Evolutionary conservation across 352 stramenopile genomes (phyloP).

Genomic region (Blastocystis sp.): DNA sequence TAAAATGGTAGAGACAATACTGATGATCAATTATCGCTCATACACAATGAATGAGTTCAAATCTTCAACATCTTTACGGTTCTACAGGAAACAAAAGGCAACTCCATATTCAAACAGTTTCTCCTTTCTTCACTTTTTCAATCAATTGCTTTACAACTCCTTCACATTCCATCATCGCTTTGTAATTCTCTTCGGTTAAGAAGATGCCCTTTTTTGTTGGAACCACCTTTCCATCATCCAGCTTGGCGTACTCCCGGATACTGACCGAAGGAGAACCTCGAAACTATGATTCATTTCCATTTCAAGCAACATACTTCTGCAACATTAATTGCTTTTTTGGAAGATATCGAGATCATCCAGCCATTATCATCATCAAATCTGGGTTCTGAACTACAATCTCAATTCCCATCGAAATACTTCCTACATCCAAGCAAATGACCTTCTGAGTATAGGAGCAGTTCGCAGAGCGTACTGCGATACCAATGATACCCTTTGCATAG

Average conservation of each 20-base stretch:
- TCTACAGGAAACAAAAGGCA: background rate
- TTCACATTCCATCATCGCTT: constrained; percentile 51
- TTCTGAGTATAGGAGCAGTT: background rate
- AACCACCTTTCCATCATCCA: constrained; percentile 16
- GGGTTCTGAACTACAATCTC: constrained; percentile 19
- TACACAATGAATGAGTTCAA: background rate
- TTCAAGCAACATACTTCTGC: background rate
- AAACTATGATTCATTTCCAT: background rate
- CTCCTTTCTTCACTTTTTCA: constrained; percentile 50
- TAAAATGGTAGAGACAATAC: background rate
- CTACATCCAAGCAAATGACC: constrained; percentile 54
- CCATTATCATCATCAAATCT: constrained; percentile 50
- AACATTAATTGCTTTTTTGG: constrained; percentile 23
- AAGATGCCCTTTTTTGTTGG: constrained; percentile 60
- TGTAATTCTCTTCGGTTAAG: constrained; percentile 53
- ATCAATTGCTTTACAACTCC: constrained; percentile 36
- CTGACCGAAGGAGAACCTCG: constrained; percentile 35
- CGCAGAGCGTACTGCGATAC: background rate
- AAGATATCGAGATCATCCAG: constrained; percentile 53
- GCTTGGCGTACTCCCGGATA: constrained; percentile 42
- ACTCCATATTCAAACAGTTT: background rate
- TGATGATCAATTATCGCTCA: too few species aligned
- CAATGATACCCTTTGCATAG: background rate
- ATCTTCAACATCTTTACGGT: background rate
- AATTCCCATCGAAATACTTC: background rate